Conservation (phyloP, 345 rosid species). For the Eucalyptus brandiana region DNA sequence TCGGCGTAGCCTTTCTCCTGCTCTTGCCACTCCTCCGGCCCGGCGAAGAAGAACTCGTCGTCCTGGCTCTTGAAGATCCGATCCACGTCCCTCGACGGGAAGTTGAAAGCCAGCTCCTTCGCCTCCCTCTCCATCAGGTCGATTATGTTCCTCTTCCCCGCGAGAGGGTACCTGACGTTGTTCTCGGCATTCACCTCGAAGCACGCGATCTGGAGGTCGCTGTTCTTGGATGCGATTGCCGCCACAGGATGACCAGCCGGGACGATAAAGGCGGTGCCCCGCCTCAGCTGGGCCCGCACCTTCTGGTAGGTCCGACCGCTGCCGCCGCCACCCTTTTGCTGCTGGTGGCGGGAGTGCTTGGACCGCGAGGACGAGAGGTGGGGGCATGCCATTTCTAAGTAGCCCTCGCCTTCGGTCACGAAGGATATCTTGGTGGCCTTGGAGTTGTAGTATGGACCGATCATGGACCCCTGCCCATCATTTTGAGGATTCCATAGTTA, state of each 20-base stretch:
- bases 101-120: slow-evolving; percentile 26
- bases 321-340: neutral
- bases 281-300: slow-evolving; percentile 5
- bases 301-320: neutral
- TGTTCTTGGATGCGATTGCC: slow-evolving; percentile 3
- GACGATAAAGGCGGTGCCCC: slow-evolving; percentile 6
- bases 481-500: neutral
- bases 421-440: slow-evolving; percentile 12
- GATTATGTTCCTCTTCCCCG: slow-evolving; percentile 20
- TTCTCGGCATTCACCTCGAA: slow-evolving; percentile 27
- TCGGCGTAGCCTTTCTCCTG: neutral
- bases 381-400: slow-evolving; percentile 37
- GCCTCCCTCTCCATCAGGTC: slow-evolving; percentile 22
- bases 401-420: slow-evolving; percentile 18
- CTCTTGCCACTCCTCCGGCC: slow-evolving; percentile 6
- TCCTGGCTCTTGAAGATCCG: slow-evolving; percentile 20
- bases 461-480: slow-evolving; percentile 17
- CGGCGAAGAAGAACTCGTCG: slow-evolving; percentile 27
- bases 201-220: slow-evolving; percentile 9
- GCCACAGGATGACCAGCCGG: slow-evolving; percentile 37
- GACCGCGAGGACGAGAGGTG: neutral
- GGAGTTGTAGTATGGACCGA: slow-evolving; percentile 28
- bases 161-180: slow-evolving; percentile 22
- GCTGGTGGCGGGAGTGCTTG: neutral
- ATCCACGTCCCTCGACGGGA: slow-evolving; percentile 13